Conservation (phyloP, 1,284 basidiomycete genomes). For the Moniliella sp. region DNA sequence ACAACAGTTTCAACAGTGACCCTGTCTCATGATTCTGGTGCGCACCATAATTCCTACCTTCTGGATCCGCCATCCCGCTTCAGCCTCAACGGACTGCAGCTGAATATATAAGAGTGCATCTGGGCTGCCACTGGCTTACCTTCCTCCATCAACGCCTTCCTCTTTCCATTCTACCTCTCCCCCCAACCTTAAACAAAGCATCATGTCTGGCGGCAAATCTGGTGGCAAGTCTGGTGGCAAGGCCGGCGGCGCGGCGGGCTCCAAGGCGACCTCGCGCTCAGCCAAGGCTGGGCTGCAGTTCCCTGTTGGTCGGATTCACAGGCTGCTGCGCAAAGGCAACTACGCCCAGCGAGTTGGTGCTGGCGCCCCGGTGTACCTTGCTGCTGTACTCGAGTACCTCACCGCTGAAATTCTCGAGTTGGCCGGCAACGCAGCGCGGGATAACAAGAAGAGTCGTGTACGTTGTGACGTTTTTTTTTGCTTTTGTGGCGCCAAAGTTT, state of each 20-base stretch:
- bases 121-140: neutral
- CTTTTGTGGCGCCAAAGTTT: no score
- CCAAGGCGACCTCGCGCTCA: slow-evolving; percentile 50
- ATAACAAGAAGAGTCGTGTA: slow-evolving; percentile 64
- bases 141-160: no score
- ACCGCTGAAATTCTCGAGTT: slow-evolving; percentile 69
- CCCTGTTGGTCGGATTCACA: slow-evolving; percentile 69
- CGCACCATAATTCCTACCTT: no score
- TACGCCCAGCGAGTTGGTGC: slow-evolving; percentile 57
- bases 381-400: slow-evolving; percentile 62
- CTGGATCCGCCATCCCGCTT: no score
- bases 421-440: slow-evolving; percentile 52
- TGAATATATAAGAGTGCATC: slow-evolving; percentile 2
- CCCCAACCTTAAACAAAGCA: slow-evolving; percentile 1
- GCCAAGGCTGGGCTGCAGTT: slow-evolving; percentile 48
- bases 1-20: no score
- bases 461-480: no score
- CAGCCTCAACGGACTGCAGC: no score
- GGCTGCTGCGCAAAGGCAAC: slow-evolving; percentile 64
- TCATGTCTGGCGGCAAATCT: no score
- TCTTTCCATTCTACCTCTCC: no score
- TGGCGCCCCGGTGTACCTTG: slow-evolving; percentile 62
- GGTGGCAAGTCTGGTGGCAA: slow-evolving; percentile 38
- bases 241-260: slow-evolving; percentile 33
- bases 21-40: no score